phyloP scores from a whole-genome alignment of 208 protist species.

The Leishmania martiniquensis region DNA sequence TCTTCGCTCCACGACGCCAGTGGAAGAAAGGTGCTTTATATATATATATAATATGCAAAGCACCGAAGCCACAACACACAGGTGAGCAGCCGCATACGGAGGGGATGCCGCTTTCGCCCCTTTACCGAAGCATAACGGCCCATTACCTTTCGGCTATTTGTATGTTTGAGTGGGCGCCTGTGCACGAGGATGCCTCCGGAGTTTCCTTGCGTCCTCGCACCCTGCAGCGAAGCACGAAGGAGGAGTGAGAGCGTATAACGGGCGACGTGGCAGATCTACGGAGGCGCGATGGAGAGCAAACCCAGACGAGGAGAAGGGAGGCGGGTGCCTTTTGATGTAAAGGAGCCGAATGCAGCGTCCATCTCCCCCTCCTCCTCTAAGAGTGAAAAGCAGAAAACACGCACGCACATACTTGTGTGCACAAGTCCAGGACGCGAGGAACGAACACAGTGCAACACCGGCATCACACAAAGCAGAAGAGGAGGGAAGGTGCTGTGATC shows the following conservation, averaged over 20 bases:
- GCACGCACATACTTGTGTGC: background rate
- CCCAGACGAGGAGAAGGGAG: background rate
- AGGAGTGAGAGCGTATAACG: background rate
- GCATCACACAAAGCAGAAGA: background rate
- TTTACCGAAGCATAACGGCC: background rate
- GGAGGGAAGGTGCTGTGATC: background rate
- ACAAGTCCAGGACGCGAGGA: background rate
- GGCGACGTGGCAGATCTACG: background rate
- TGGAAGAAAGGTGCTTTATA: background rate
- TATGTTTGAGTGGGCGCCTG: background rate
- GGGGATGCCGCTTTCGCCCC: too few species aligned
- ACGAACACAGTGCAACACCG: background rate
- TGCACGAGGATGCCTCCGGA: too few species aligned
- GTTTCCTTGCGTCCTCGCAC: background rate
- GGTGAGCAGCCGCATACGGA: background rate
- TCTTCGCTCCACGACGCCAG: background rate
- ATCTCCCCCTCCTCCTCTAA: background rate
- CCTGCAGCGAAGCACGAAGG: background rate
- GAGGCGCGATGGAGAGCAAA: background rate
- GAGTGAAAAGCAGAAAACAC: background rate
- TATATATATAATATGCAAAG: background rate
- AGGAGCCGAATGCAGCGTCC: background rate
- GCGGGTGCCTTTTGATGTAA: background rate
- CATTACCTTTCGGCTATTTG: background rate
- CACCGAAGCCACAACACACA: background rate